These are phyloP conservation scores for Cucumis variabilis DNA, from an alignment of 331 rosid genomes.

Conservation along the genomic window DNA sequence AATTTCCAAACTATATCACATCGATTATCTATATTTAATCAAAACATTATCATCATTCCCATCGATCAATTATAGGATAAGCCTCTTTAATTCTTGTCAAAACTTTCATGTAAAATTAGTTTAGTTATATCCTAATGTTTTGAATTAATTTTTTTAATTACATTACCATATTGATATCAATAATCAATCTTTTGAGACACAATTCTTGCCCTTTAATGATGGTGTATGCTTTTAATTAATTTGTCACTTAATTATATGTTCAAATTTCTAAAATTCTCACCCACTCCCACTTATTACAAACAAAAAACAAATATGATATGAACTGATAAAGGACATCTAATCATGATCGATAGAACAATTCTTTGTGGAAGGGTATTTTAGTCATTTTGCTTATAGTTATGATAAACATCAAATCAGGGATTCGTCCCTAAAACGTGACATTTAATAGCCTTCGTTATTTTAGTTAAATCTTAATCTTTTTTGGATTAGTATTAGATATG, in stretches of 20 bases:
- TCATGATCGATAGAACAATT: too few species aligned
- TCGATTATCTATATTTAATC: slow-evolving; percentile 1
- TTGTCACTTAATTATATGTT: neutral
- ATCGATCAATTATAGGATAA: slow-evolving; percentile 5
- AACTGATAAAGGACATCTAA: too few species aligned
- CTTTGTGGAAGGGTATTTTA: neutral
- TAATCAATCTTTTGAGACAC: neutral
- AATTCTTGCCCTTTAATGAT: neutral
- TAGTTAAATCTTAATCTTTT: too few species aligned
- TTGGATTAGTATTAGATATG: too few species aligned
- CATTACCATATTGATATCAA: neutral
- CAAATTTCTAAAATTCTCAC: neutral
- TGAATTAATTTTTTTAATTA: neutral
- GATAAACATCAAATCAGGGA: neutral
- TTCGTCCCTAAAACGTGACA: too few species aligned
- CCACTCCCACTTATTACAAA: neutral
- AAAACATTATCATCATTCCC: neutral
- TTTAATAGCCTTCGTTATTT: too few species aligned
- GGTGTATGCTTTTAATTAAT: neutral
- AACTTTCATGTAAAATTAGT: neutral
- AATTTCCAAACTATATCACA: neutral
- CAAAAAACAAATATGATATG: too few species aligned
- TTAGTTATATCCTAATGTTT: neutral
- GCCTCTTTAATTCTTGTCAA: neutral
- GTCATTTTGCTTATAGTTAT: neutral